Percentiles rank a stretch among this genome's conserved stretches.
These are phyloP conservation scores for Penicillium lividum DNA, from an alignment of 495 filamentous ascomycete genomes.

Conservation along the genomic window DNA sequence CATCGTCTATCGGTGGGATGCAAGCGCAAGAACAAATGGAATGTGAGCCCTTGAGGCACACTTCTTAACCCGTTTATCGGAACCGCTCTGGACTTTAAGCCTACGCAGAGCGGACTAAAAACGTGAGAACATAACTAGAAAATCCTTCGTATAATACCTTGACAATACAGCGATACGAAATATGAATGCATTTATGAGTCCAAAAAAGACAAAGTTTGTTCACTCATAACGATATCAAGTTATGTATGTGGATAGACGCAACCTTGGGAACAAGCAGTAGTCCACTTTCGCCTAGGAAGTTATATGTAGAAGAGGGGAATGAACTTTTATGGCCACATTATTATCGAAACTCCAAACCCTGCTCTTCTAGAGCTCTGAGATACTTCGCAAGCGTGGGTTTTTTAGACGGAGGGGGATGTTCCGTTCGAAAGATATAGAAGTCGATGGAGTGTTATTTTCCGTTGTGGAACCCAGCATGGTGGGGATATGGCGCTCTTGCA, in stretches of 20 bases:
- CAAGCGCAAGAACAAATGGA: constrained; percentile 46
- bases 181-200: too few species aligned
- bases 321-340: background rate
- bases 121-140: constrained; percentile 42
- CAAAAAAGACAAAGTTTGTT: too few species aligned
- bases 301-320: background rate
- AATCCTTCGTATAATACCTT: background rate
- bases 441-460: background rate
- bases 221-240: too few species aligned
- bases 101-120: constrained; percentile 56
- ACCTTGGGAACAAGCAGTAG: too few species aligned
- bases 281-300: too few species aligned
- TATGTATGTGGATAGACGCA: too few species aligned
- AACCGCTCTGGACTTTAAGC: constrained; percentile 47
- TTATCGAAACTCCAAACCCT: background rate
- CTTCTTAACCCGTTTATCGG: constrained; percentile 51
- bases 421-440: background rate
- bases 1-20: constrained; percentile 17
- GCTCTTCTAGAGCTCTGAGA: background rate
- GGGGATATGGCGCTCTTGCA: background rate
- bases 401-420: background rate
- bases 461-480: background rate
- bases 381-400: background rate
- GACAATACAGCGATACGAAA: too few species aligned
- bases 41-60: constrained; percentile 45